phyloP scores from a whole-genome alignment of 306 rosid genomes.

The Abrus precatorius region DNA sequence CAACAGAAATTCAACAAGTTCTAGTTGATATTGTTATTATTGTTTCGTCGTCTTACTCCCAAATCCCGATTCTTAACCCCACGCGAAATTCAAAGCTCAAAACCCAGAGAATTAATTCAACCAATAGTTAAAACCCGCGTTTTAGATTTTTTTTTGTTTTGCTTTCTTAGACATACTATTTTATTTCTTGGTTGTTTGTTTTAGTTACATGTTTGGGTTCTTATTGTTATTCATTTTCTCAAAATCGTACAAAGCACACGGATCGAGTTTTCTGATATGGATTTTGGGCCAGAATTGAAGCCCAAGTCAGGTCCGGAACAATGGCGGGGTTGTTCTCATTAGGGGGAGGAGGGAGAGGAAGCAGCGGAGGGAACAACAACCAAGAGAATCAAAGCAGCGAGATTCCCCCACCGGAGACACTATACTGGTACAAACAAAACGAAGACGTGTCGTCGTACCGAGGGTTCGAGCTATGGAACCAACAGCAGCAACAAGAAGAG shows the following conservation, averaged over 20 bases:
- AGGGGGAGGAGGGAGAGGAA: conserved; percentile 47
- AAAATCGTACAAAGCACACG: conserved; percentile 4
- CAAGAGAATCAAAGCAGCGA: background rate
- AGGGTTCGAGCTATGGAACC: conserved; percentile 87
- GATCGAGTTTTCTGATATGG: conserved; percentile 76
- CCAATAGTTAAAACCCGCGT: conserved; percentile 16
- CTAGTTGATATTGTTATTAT: background rate
- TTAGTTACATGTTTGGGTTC: conserved; percentile 11
- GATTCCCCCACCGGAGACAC: conserved; percentile 54
- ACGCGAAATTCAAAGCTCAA: conserved; percentile 37
- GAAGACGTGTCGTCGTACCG: conserved; percentile 64
- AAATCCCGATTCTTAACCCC: conserved; percentile 20
- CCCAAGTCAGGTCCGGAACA: conserved; percentile 53
- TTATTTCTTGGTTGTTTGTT: background rate
- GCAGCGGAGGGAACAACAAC: background rate
- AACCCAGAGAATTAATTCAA: conserved; percentile 40
- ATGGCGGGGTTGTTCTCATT: conserved; percentile 96
- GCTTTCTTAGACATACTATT: background rate
- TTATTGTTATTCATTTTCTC: background rate
- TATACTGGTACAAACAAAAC: conserved; percentile 71
- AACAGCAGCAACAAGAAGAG: conserved; percentile 61
- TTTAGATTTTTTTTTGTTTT: background rate
- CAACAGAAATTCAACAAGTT: conserved; percentile 13
- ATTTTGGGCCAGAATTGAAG: conserved; percentile 64
- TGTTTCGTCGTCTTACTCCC: conserved; percentile 8